Evolutionary conservation across 805 yeast species (phyloP), one percentile per base, ranked within the genome.

Genomic region (Myxozyma vanderwaltii): DNA sequence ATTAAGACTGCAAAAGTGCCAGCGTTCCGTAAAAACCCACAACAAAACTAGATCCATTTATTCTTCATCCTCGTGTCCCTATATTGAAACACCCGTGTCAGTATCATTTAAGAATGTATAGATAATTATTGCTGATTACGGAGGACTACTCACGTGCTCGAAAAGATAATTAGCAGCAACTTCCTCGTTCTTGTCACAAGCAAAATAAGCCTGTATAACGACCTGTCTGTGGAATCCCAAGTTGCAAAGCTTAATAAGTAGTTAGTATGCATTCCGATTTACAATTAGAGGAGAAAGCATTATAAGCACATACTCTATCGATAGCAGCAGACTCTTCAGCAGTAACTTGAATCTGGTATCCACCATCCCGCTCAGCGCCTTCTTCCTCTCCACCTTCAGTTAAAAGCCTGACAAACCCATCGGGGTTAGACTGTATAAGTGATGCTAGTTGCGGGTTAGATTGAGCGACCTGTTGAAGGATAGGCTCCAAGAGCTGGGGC

Each of bases 171-270:
- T 94, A 23, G 98, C 99, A 44, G 99, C 91, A 69, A 89, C 82
- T 77, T 92, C 97, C 77, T 94, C 99, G 75, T 94, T 90, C 77
- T 91, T 92, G 70, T 94, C 99, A 75, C 99, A 94, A 43, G 98
- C 98, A 81, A 94, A 86, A 77, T 89, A 94, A 31, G 95, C 96
- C 77, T 91, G 96, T 61, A 91, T 83, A 46, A 89, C 99, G 58
- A 87, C 77, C 67, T 86, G 81, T 67, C 96, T 82, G 66, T 90
- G 96, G 69, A 94, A 94, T 0, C 99, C 99, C 65, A 94, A 80
- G 74, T 88, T 97, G 73, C 96, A 87, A 65, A 94, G 80, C 63
- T 61, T 23, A 10, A 31, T 17, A 0, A 38, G 24, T 17, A 15
- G 12, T 44, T 19, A 36, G 45, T 10, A 40, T 6, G 2, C 12